Evolutionary conservation across 192 early-diverging fungal species (phyloP).

Genomic region (Paraglomus brasilianum): DNA sequence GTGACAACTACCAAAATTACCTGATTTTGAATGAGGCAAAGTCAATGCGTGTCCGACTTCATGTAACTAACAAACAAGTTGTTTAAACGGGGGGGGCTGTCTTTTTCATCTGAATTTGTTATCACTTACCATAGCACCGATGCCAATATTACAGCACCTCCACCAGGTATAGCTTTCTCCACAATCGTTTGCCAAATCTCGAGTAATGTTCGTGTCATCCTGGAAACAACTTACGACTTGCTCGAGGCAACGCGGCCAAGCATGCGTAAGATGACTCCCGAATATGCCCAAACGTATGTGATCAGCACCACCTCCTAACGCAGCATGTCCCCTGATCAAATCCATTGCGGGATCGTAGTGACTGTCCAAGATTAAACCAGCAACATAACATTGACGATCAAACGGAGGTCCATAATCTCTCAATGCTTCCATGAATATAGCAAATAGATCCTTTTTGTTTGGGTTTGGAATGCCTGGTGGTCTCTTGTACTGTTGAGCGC

Average conservation of each 20-base stretch:
- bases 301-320: constrained; percentile 59
- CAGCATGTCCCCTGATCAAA: constrained; percentile 60
- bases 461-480: constrained; percentile 41
- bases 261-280: constrained; percentile 63
- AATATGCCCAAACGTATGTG: constrained; percentile 60
- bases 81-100: background rate
- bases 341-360: constrained; percentile 53
- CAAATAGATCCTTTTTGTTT: constrained; percentile 46
- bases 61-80: constrained; percentile 41
- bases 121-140: constrained; percentile 57
- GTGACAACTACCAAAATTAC: constrained; percentile 15
- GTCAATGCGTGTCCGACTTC: constrained; percentile 68
- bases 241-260: constrained; percentile 62
- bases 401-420: constrained; percentile 50
- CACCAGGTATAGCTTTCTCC: constrained; percentile 60
- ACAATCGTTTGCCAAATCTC: constrained; percentile 57
- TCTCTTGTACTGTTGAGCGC: constrained; percentile 58
- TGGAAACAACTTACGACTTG: constrained; percentile 57
- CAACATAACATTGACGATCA: constrained; percentile 45
- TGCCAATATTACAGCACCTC: constrained; percentile 64
- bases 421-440: constrained; percentile 50
- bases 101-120: too few relatives aligned
- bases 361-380: constrained; percentile 57
- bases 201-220: constrained; percentile 56
- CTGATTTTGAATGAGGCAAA: constrained; percentile 55